A percentile compares a stretch with the other conserved stretches of the same genome.
Evolutionary conservation across 2,329 filamentous ascomycete species (phyloP).

Genomic region (Ophidiomyces ophidiicola): DNA sequence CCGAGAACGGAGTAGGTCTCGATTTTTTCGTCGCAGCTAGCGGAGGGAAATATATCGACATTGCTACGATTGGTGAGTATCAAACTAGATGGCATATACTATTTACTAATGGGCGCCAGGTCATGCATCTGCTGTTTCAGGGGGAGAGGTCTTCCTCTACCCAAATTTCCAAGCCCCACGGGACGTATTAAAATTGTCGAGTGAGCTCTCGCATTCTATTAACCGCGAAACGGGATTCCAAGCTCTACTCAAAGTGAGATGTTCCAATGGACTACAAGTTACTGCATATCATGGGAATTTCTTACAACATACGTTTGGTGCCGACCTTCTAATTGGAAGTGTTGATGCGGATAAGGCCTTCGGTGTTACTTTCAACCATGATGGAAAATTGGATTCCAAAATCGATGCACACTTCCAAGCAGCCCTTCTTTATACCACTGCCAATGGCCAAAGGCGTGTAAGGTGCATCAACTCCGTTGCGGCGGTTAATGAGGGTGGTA

Average conservation of each 20-base stretch:
- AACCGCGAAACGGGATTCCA: slow-evolving; percentile 89
- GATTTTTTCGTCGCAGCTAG: slow-evolving; percentile 94
- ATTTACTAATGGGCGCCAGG: slow-evolving; percentile 37
- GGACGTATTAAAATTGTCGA: slow-evolving; percentile 69
- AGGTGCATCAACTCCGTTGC: slow-evolving; percentile 89
- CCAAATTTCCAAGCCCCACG: slow-evolving; percentile 86
- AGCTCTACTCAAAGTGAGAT: slow-evolving; percentile 94
- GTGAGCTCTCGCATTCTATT: slow-evolving; percentile 76
- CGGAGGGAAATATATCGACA: slow-evolving; percentile 79
- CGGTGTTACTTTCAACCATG: slow-evolving; percentile 82
- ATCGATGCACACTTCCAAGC: slow-evolving; percentile 96
- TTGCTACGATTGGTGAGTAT: slow-evolving; percentile 70
- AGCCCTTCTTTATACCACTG: slow-evolving; percentile 85
- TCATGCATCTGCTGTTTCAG: slow-evolving; percentile 75
- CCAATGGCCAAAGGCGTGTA: slow-evolving; percentile 75
- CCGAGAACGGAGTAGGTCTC: slow-evolving; percentile 70
- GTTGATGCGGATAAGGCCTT: slow-evolving; percentile 91
- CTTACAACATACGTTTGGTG: slow-evolving; percentile 85
- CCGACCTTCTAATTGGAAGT: slow-evolving; percentile 84
- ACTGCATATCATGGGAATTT: slow-evolving; percentile 94
- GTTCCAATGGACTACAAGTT: slow-evolving; percentile 90
- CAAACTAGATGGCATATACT: neutral
- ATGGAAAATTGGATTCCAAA: slow-evolving; percentile 94
- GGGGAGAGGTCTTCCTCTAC: slow-evolving; percentile 92
- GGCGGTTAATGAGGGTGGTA: slow-evolving; percentile 72